A percentile compares a stretch with the other conserved stretches of the same genome.
phyloP scores from a whole-genome alignment of 441 rosid species.

The Mallotus japonicus region DNA sequence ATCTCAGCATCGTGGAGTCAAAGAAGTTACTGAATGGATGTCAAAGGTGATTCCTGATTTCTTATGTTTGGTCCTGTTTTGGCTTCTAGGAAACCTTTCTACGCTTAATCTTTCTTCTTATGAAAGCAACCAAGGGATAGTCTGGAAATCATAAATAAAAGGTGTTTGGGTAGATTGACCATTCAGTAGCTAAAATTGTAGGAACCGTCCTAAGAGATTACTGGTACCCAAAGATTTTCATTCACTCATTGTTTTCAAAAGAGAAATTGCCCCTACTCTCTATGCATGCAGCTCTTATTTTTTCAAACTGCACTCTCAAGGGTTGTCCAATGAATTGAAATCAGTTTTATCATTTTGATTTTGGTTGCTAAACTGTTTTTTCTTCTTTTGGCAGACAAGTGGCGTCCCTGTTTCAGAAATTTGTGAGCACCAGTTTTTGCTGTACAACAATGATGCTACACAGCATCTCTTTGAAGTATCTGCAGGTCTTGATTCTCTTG shows the following conservation, averaged over 20 bases:
- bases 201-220: neutral
- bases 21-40: slow-evolving; percentile 99
- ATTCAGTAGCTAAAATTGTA: neutral
- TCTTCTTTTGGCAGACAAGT: slow-evolving; percentile 59
- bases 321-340: no score
- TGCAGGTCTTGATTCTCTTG: slow-evolving; percentile 93
- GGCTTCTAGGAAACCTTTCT: neutral
- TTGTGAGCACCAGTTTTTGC: slow-evolving; percentile 70
- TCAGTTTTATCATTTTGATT: no score
- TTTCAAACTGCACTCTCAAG: no score
- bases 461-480: slow-evolving; percentile 91
- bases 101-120: neutral
- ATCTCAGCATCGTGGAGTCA: slow-evolving; percentile 94
- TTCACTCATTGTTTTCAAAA: no score
- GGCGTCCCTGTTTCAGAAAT: slow-evolving; percentile 84
- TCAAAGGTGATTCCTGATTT: slow-evolving; percentile 59
- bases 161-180: neutral
- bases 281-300: no score
- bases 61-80: neutral
- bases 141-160: neutral
- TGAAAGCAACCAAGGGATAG: neutral
- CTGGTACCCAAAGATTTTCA: neutral
- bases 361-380: slow-evolving; percentile 7
- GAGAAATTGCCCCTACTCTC: no score
- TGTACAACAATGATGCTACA: slow-evolving; percentile 81